Evolutionary conservation across 306 rosid genomes (phyloP).

Genomic region (Rosa chinensis): DNA sequence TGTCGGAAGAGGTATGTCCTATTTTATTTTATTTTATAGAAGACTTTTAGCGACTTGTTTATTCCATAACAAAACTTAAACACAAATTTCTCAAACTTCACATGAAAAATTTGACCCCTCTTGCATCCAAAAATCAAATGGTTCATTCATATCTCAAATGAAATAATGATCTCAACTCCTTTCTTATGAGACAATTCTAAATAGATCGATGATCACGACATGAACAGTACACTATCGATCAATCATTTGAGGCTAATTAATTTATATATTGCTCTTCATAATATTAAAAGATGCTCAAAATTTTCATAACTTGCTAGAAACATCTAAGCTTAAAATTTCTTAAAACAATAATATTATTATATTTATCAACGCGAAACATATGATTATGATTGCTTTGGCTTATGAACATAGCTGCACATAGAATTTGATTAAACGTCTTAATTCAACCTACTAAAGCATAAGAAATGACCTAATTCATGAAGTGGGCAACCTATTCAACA

Average conservation of each 20-base stretch:
- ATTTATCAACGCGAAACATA: not conserved
- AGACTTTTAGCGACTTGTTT: too few relatives aligned
- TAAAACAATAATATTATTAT: not conserved
- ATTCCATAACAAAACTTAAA: too few relatives aligned
- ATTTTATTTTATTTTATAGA: too few relatives aligned
- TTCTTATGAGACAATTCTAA: too few relatives aligned
- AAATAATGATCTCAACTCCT: too few relatives aligned
- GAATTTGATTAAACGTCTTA: not conserved
- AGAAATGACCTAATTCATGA: slow-evolving; percentile 12
- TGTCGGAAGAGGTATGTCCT: too few relatives aligned
- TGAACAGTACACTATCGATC: not conserved
- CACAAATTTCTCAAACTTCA: too few relatives aligned
- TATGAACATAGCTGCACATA: not conserved
- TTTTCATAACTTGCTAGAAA: not conserved
- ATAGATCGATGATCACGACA: too few relatives aligned
- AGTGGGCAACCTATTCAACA: slow-evolving; percentile 14
- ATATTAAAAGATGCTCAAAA: not conserved
- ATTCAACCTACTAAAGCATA: slow-evolving; percentile 23
- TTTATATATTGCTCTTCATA: too few relatives aligned
- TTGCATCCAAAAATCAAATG: too few relatives aligned
- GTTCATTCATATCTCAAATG: too few relatives aligned
- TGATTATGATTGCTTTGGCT: not conserved
- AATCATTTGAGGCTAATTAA: not conserved
- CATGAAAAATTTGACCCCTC: too few relatives aligned
- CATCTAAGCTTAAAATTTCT: not conserved